Conservation (phyloP, 257 asterid species). For the Ophiorrhiza pumila region DNA sequence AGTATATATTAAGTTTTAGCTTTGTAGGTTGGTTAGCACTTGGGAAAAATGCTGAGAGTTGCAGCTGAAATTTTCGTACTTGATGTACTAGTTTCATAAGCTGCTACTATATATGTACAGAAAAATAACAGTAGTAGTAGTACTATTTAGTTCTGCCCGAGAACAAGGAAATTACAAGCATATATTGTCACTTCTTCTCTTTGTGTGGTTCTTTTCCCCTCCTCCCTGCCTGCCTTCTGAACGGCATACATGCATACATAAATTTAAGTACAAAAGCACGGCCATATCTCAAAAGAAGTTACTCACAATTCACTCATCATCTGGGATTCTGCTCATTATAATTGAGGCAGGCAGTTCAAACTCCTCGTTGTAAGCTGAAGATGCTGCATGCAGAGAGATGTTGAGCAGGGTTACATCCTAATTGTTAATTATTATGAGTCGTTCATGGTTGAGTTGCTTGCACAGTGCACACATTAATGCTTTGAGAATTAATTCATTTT, state of each 20-base stretch:
- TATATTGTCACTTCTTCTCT: neutral
- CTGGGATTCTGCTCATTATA: neutral
- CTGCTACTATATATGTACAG: neutral
- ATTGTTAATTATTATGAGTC: neutral
- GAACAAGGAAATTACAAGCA: neutral
- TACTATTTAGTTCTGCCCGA: neutral
- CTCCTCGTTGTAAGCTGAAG: slow-evolving; percentile 2
- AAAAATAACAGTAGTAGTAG: neutral
- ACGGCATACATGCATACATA: neutral
- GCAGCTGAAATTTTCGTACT: slow-evolving; percentile 5
- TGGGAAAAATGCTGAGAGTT: neutral
- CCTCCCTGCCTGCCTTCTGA: too few relatives aligned
- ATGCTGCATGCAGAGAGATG: neutral
- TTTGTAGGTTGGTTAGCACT: neutral
- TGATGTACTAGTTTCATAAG: neutral
- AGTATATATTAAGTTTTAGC: neutral
- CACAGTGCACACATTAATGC: too few relatives aligned
- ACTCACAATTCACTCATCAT: neutral
- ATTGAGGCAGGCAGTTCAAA: neutral
- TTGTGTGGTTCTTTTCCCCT: neutral
- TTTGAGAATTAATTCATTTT: too few relatives aligned
- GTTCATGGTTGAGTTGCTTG: neutral
- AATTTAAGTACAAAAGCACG: neutral
- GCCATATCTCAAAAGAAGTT: slow-evolving; percentile 7
- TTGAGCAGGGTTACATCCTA: neutral